Conservation (phyloP, 192 early-diverging fungal genomes). For the Lobulomyces angularis region DNA sequence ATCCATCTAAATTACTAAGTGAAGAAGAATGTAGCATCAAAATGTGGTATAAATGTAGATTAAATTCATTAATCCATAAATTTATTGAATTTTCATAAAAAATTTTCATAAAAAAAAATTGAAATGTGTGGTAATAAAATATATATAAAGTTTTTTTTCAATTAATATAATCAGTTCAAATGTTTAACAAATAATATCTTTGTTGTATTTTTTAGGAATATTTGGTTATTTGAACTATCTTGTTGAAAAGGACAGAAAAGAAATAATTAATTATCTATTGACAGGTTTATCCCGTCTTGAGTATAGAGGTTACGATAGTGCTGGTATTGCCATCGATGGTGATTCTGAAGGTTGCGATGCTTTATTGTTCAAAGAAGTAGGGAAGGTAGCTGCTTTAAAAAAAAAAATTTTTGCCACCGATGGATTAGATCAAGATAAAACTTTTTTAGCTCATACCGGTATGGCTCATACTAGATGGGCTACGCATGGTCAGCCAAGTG, state of each 20-base stretch:
- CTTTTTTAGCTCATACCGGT: conserved; percentile 30
- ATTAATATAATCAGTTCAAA: too few relatives aligned
- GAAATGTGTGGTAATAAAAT: too few relatives aligned
- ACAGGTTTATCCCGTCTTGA: conserved; percentile 45
- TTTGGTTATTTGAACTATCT: conserved; percentile 35
- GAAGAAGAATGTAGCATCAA: too few relatives aligned
- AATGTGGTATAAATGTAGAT: too few relatives aligned
- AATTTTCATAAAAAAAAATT: too few relatives aligned
- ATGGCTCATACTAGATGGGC: conserved; percentile 60
- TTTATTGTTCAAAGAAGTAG: conserved; percentile 35
- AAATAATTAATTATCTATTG: conserved; percentile 37
- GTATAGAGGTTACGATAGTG: conserved; percentile 53
- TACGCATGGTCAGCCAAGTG: conserved; percentile 51
- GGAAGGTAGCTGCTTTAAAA: conserved; percentile 38
- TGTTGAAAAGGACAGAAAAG: conserved; percentile 44
- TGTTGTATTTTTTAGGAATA: too few relatives aligned
- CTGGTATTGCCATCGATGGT: conserved; percentile 68
- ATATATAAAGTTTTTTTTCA: too few relatives aligned
- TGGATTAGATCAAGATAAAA: conserved; percentile 13
- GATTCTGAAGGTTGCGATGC: conserved; percentile 30
- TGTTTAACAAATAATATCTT: too few relatives aligned
- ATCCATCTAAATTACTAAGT: too few relatives aligned
- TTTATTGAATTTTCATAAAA: too few relatives aligned
- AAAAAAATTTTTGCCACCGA: conserved; percentile 23
- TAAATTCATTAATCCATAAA: too few relatives aligned